Conservation (phyloP, 2,329 filamentous ascomycete species). For the Conoideocrella luteorostrata region DNA sequence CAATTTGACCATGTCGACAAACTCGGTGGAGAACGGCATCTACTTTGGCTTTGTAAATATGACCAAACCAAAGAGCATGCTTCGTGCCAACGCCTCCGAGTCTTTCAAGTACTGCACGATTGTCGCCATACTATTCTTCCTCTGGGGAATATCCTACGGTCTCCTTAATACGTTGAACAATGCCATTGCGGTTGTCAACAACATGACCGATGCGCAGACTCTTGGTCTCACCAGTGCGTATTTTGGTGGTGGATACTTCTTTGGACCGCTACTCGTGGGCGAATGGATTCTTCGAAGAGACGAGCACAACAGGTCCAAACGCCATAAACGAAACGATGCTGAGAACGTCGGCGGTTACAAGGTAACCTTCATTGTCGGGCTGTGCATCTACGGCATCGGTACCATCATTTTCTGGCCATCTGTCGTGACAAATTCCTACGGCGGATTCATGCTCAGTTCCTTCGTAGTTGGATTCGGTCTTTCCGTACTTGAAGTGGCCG, state of each 20-base stretch:
- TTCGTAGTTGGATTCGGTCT: constrained; percentile 74
- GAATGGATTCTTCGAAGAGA: constrained; percentile 65
- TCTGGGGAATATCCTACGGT: constrained; percentile 90
- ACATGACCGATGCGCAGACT: constrained; percentile 55
- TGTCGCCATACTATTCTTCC: constrained; percentile 75
- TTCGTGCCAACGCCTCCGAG: constrained; percentile 55
- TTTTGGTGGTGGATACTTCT: constrained; percentile 63
- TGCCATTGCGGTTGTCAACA: constrained; percentile 56
- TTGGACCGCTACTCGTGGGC: constrained; percentile 64
- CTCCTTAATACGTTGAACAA: constrained; percentile 76
- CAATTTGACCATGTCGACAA: constrained; percentile 28
- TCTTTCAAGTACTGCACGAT: constrained; percentile 66
- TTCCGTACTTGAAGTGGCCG: constrained; percentile 70
- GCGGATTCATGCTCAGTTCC: constrained; percentile 68
- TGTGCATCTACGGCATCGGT: constrained; percentile 67
- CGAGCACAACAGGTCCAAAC: constrained; percentile 46
- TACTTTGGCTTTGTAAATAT: constrained; percentile 78
- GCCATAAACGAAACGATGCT: constrained; percentile 28
- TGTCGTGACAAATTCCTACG: constrained; percentile 65
- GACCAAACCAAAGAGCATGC: constrained; percentile 61
- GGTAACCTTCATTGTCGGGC: constrained; percentile 70
- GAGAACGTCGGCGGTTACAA: constrained; percentile 62
- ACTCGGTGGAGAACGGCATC: constrained; percentile 36
- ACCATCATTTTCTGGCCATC: constrained; percentile 86
- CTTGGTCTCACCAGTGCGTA: constrained; percentile 65